These are phyloP conservation scores for Venturia pyrina DNA, from an alignment of 2,329 filamentous ascomycete genomes.

Conservation along the genomic window DNA sequence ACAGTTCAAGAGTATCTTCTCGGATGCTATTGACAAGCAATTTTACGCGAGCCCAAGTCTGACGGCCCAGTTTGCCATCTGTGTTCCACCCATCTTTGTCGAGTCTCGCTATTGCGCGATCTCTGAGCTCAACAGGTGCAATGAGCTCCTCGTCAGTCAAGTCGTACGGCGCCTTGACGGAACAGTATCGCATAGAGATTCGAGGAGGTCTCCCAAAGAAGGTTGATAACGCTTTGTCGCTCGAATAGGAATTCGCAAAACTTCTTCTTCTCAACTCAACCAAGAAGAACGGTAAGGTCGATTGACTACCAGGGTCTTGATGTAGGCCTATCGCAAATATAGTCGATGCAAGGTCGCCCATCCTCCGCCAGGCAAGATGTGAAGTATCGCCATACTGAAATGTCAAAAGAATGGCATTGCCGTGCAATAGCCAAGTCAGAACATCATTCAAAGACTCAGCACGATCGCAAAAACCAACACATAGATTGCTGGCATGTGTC, in stretches of 20 bases:
- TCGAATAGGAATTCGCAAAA: slow-evolving; percentile 23
- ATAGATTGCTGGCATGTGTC: slow-evolving; percentile 9
- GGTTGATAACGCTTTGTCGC: slow-evolving; percentile 41
- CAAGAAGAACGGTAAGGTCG: slow-evolving; percentile 27
- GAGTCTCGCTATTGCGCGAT: slow-evolving; percentile 29
- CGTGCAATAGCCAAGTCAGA: slow-evolving; percentile 6
- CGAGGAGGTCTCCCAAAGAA: slow-evolving; percentile 47
- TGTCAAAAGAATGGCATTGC: slow-evolving; percentile 4
- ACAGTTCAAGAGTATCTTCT: slow-evolving; percentile 51
- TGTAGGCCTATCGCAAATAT: slow-evolving; percentile 28
- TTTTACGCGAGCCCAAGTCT: slow-evolving; percentile 38
- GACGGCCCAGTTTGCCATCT: slow-evolving; percentile 31
- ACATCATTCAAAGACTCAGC: slow-evolving; percentile 11
- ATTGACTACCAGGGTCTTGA: slow-evolving; percentile 24
- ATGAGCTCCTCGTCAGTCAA: slow-evolving; percentile 41
- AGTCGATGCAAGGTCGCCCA: slow-evolving; percentile 21
- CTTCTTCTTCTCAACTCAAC: slow-evolving; percentile 25
- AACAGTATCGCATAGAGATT: slow-evolving; percentile 43
- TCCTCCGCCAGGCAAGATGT: slow-evolving; percentile 24
- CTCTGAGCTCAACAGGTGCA: slow-evolving; percentile 32
- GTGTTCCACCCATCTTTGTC: slow-evolving; percentile 46
- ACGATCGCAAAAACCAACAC: slow-evolving; percentile 10
- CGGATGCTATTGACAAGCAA: slow-evolving; percentile 40
- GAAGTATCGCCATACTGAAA: slow-evolving; percentile 10
- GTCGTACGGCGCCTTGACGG: slow-evolving; percentile 45